Base-by-base conservation (phyloP, 768 basidiomycete species). In the Suillus clintonianus region DNA sequence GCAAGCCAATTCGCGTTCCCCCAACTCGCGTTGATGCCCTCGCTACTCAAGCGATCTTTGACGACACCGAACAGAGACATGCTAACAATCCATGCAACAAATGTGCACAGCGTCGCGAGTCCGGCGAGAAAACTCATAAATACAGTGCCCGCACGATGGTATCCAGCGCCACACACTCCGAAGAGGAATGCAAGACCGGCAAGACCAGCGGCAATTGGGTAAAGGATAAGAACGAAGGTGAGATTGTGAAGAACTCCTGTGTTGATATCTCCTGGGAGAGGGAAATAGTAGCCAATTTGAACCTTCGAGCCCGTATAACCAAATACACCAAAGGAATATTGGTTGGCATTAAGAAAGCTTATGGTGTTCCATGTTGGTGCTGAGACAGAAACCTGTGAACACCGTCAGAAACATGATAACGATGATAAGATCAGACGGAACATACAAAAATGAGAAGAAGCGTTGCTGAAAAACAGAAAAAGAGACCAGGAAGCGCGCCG, bases 1-100 rank as follows among this genome's bases (percentile, higher is more conserved):
- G 89, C 89, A 62, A 94, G 70, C 93, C 93, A 95, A 71, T 87
- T 88, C 50, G 90, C 92, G 73, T 92, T 93, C 17, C 92, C 93
- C 76, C 86, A 89, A 65, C 83, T 78, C 3, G 90, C 85, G 30
- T 68, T 58, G 34, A 78, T 71, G 22, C 82, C 84, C 22, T 77
- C 76, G 64, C 83, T 75, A 62, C 83, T 80, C 70, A 90, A 82
- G 48, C 83, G 81, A 66, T 85, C 74, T 63, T 87, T 86, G 19
- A 85, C 86, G 65, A 92, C 84, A 55, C 88, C 88, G 74, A 90
- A 95, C 59, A 95, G 84, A 48, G 85, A 85, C 85, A 94, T 89
- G 77, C 93, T 92, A 74, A 94, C 80, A 51, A 93, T 77, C 78
- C 87, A 94, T 4, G 81, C 87, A 66, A 94, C 76, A 60, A 94